Conservation (phyloP, 345 rosid species). For the Boechera divaricarpa region DNA sequence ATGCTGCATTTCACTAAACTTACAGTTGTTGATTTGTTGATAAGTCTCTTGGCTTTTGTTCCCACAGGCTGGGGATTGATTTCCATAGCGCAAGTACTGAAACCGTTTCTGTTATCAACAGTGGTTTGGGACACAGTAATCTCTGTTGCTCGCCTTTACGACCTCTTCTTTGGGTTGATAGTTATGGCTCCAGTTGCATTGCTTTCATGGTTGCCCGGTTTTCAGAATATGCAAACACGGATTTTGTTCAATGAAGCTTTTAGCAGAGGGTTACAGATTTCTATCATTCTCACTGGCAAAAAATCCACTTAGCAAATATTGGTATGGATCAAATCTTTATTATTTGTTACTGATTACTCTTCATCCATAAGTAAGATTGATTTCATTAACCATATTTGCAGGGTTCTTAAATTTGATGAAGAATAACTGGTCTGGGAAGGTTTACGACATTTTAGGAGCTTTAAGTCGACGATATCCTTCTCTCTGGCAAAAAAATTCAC, state of each 20-base stretch:
- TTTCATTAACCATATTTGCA: neutral
- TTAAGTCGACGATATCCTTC: neutral
- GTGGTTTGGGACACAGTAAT: slow-evolving; percentile 73
- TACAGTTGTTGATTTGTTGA: slow-evolving; percentile 65
- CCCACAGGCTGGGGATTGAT: slow-evolving; percentile 95
- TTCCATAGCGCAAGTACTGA: slow-evolving; percentile 78
- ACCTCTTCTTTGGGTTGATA: slow-evolving; percentile 76
- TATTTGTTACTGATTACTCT: slow-evolving; percentile 11
- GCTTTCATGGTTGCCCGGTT: slow-evolving; percentile 93
- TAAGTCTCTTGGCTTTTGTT: slow-evolving; percentile 83
- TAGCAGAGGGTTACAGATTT: slow-evolving; percentile 86
- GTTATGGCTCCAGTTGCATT: slow-evolving; percentile 86
- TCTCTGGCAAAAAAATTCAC: neutral
- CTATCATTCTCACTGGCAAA: slow-evolving; percentile 82
- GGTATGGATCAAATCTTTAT: slow-evolving; percentile 23
- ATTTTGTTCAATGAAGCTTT: slow-evolving; percentile 89
- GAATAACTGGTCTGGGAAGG: slow-evolving; percentile 6
- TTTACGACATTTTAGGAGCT: slow-evolving; percentile 9
- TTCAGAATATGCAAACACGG: slow-evolving; percentile 91
- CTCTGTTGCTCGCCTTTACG: slow-evolving; percentile 84
- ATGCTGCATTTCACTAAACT: slow-evolving; percentile 71
- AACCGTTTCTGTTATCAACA: slow-evolving; percentile 65
- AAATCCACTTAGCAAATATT: slow-evolving; percentile 49
- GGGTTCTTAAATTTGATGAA: slow-evolving; percentile 22
- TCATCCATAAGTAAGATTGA: neutral